Percentiles rank a stretch among this genome's conserved stretches.
These are phyloP conservation scores for Solanum piurae DNA, from an alignment of 257 asterid genomes.

Conservation along the genomic window DNA sequence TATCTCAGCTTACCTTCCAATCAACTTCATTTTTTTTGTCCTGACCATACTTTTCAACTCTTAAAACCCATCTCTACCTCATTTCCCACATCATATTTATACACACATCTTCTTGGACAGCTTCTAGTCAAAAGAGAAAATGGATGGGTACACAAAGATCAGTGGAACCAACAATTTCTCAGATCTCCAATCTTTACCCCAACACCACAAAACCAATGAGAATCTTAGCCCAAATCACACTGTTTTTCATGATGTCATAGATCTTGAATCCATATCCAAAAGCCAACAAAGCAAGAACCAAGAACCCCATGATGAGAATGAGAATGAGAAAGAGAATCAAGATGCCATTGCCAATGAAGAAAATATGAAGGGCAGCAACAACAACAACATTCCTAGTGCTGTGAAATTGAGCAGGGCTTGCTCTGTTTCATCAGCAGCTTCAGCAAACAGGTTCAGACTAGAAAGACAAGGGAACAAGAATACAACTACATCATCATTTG, in stretches of 20 bases:
- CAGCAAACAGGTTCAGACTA: not conserved
- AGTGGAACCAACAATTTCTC: constrained; percentile 14
- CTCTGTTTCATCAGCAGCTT: constrained; percentile 13
- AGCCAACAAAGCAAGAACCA: not conserved
- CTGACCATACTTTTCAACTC: not conserved
- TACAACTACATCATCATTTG: constrained; percentile 2
- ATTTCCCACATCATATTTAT: not conserved
- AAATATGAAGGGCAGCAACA: not conserved
- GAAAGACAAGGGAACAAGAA: constrained; percentile 2
- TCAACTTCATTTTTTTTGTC: constrained; percentile 2
- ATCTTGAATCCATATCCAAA: not conserved
- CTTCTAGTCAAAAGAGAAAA: not conserved
- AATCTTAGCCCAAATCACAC: not conserved
- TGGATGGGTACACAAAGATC: constrained; percentile 23
- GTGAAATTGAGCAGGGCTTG: constrained; percentile 16
- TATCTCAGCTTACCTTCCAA: constrained; percentile 1
- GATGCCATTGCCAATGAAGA: not conserved
- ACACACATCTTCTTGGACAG: not conserved
- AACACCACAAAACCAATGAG: not conserved
- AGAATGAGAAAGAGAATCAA: not conserved
- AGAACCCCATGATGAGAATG: constrained; percentile 1
- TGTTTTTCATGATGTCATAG: not conserved
- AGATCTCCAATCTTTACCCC: constrained; percentile 8
- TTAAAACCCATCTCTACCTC: not conserved
- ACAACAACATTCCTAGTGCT: not conserved